Evolutionary conservation across 2,329 filamentous ascomycete species (phyloP), one percentile per base, ranked within the genome.

Genomic region (Fusarium nanum): DNA sequence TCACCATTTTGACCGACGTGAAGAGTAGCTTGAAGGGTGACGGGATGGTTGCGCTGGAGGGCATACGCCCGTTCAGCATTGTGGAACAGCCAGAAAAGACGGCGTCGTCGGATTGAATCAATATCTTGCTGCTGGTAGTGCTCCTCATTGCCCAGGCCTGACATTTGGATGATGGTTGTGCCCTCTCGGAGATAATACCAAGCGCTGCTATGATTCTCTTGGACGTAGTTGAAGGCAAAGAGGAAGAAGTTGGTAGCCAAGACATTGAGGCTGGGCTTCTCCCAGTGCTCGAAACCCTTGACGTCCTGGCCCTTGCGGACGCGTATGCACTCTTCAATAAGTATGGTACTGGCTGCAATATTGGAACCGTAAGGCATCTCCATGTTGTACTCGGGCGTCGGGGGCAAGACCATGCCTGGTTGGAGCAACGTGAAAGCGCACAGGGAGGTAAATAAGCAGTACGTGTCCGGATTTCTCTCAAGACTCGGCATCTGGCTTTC

Each of bases 161-260:
- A 78, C 73, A 91, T 86, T 72, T 89, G 85, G 28, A 87, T 84
- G 78, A 95, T 83, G 8, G 92, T 94, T 3, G 89, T 91, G 8
- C 91, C 91, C 79, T 96, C 92, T 27, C 92, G 89, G 12, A 95
- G 82, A 76, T 93, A 89, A 76, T 90, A 94, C 92, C 92, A 95
- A 2, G 92, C 92, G 77, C 90, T 89, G 67, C 92, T 89, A 77
- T 94, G 91, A 77, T 90, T 84, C 67, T 93, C 91, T 48, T 93
- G 81, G 40, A 88, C 90, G 65, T 91, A 91, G 77, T 91, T 88
- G 61, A 90, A 91, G 40, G 88, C 91, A 73, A 93, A 94, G 27
- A 95, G 78, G 77, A 95, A 94, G 79, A 92, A 93, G 56, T 91
- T 93, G n/a, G 91, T 93, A 62, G 90, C 88, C 14, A 93, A 78